Evolutionary conservation across 1,284 basidiomycete species (phyloP), one percentile per base, ranked within the genome.

Genomic region (Ustanciosporium gigantosporum): DNA sequence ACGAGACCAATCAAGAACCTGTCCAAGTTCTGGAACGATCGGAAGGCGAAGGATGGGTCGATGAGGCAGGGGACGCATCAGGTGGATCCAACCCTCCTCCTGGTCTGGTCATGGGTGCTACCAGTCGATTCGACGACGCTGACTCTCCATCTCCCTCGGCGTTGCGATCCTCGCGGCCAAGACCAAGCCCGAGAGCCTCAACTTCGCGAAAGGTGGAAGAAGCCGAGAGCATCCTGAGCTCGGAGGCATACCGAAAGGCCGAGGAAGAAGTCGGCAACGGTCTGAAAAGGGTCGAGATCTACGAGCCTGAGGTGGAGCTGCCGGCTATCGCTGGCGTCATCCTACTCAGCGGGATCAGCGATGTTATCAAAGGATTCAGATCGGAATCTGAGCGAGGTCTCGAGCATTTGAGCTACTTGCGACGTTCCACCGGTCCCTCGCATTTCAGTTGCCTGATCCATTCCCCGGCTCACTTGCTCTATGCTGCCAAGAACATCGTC

Each of bases 401-500:
- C 13, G 79, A 80, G 52, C 78, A 80, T 38, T 52, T 81, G n/a
- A 70, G 68, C 24, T 72, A 77, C 14, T 62, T 79, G 2, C 67
- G 79, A 0, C 66, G 80, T 8, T 62, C 68, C 11, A 68, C 76
- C 15, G 80, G 80, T 2, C 77, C 78, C 5, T 62, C 66, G 11
- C 79, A 80, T 44, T 78, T 75, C 6, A 60, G 60, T 25, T 80
- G 79, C 41, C 73, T 81, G 52, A 64, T 76, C 27, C 75, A 80
- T 41, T 80, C 79, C 14, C 76, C 79, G 0, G 76, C 76, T 0
- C 80, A 80, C 39, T 61, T 80, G 11, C 66, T 81, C 0, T 79
- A 78, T 36, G 78, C 79, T 0, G 76, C 77, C 1, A 77, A 78
- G 51, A 70, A 76, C 27, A 72, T 79, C 14, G 49, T 81, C 32